Conservation (phyloP, 257 asterid species). For the Thymus quinquecostatus region DNA sequence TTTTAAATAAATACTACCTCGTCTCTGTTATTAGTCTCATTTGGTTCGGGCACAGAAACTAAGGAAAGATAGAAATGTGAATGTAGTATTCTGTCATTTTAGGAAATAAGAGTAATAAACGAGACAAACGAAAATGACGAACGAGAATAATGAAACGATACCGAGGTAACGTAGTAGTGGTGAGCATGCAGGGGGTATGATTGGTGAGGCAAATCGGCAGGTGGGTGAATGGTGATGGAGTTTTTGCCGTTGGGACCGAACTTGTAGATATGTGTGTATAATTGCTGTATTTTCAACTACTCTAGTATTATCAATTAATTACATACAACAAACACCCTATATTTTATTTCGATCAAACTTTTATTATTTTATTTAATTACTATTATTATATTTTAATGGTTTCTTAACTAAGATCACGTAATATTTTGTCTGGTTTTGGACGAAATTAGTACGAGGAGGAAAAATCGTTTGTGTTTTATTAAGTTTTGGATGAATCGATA, state of each 20-base stretch:
- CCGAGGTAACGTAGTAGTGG: not conserved
- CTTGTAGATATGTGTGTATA: not conserved
- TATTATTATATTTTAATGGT: not conserved
- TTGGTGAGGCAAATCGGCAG: constrained; percentile 17
- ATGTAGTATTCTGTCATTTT: too few species aligned
- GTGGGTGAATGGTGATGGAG: constrained; percentile 13
- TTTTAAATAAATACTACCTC: too few species aligned
- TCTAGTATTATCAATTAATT: not conserved
- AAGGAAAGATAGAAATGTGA: too few species aligned
- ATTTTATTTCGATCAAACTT: not conserved
- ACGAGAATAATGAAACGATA: too few species aligned
- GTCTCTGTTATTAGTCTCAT: too few species aligned
- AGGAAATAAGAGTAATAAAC: too few species aligned
- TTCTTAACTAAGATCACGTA: not conserved
- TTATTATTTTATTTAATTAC: not conserved
- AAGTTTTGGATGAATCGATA: too few species aligned
- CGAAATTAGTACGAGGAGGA: too few species aligned
- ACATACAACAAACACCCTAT: too few species aligned
- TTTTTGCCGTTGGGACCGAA: constrained; percentile 29
- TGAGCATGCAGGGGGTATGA: constrained; percentile 37
- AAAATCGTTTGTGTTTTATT: too few species aligned
- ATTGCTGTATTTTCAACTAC: not conserved
- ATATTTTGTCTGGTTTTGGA: not conserved
- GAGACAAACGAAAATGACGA: too few species aligned
- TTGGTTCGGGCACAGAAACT: too few species aligned